A percentile compares a stretch with the other conserved stretches of the same genome.
These are phyloP conservation scores for Porogramme epimiltina DNA, from an alignment of 1,284 basidiomycete species.

Conservation along the genomic window DNA sequence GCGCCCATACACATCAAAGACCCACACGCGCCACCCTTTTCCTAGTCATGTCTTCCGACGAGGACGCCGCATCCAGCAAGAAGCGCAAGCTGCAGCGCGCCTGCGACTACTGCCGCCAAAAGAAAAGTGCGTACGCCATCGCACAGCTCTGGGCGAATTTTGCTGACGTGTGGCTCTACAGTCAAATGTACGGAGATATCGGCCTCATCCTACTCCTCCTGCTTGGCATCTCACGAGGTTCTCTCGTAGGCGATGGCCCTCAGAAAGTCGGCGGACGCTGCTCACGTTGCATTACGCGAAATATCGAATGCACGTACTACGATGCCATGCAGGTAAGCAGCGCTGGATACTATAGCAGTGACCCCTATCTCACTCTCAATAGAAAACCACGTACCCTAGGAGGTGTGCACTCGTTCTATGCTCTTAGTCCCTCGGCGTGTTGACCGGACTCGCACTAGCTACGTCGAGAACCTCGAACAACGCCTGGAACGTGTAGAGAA, in stretches of 20 bases:
- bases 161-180: too few species aligned
- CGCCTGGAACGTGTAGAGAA: constrained; percentile 72
- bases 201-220: too few species aligned
- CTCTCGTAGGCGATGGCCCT: constrained; percentile 30
- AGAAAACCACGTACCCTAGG: constrained; percentile 84
- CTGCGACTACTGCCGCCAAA: constrained; percentile 72
- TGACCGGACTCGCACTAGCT: constrained; percentile 37
- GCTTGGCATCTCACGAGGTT: neutral
- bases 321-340: constrained; percentile 65
- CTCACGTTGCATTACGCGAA: constrained; percentile 78
- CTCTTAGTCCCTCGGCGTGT: neutral
- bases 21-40: too few species aligned
- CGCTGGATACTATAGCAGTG: neutral
- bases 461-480: constrained; percentile 71
- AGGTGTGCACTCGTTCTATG: constrained; percentile 45
- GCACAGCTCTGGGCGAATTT: too few species aligned
- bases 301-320: constrained; percentile 75
- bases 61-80: constrained; percentile 38
- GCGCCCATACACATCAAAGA: too few species aligned
- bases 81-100: constrained; percentile 71
- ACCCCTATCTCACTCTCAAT: neutral
- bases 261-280: constrained; percentile 66
- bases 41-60: neutral
- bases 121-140: constrained; percentile 57
- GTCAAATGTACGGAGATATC: too few species aligned